A percentile compares a stretch with the other conserved stretches of the same genome.
phyloP scores from a whole-genome alignment of 129 eudicot species.

The Glebionis coronaria region DNA sequence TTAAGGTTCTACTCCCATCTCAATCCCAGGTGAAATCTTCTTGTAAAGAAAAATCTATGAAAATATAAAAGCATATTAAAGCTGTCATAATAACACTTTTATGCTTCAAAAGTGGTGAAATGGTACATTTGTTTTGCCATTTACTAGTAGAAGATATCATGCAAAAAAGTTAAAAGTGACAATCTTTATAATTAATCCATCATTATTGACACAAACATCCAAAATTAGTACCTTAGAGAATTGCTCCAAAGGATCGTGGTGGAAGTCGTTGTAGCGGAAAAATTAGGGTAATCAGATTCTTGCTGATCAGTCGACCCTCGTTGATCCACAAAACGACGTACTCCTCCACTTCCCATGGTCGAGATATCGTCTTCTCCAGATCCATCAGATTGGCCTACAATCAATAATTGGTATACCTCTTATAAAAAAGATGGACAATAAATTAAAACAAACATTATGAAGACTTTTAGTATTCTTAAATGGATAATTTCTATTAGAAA shows the following conservation, averaged over 20 bases:
- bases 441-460: neutral
- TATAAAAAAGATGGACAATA: neutral
- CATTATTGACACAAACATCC: constrained; percentile 13
- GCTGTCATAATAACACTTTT: constrained; percentile 57
- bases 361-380: constrained; percentile 84
- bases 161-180: constrained; percentile 45
- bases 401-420: neutral
- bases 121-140: constrained; percentile 46
- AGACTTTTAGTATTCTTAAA: too few relatives aligned
- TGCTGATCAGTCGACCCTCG: constrained; percentile 43
- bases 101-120: constrained; percentile 56
- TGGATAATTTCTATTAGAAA: too few relatives aligned
- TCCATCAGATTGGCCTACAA: constrained; percentile 73
- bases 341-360: constrained; percentile 52
- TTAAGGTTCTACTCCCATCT: constrained; percentile 21
- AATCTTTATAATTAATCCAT: constrained; percentile 4
- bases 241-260: constrained; percentile 65
- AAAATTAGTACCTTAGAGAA: constrained; percentile 55
- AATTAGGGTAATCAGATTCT: constrained; percentile 51
- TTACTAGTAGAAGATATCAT: constrained; percentile 44
- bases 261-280: constrained; percentile 30
- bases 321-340: constrained; percentile 40
- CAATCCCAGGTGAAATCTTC: constrained; percentile 54
- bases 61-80: constrained; percentile 56
- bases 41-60: constrained; percentile 16